These are phyloP conservation scores for Leucosporidium yakuticum DNA, from an alignment of 768 basidiomycete species.

Conservation along the genomic window DNA sequence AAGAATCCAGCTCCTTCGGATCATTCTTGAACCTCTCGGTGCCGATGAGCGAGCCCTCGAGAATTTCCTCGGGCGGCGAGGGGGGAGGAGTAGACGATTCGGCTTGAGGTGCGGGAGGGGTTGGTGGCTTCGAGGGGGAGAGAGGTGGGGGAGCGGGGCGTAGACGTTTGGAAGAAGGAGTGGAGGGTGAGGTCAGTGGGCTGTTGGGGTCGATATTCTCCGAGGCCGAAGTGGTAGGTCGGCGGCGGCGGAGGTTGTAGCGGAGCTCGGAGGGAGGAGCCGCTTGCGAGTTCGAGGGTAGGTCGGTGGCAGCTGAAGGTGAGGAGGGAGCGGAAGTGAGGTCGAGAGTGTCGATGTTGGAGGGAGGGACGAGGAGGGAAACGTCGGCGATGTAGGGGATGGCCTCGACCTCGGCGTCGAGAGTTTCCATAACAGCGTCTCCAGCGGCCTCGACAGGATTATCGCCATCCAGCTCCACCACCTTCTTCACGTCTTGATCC, in stretches of 20 bases:
- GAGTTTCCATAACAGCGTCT: background rate
- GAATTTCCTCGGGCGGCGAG: background rate
- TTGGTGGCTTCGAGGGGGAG: background rate
- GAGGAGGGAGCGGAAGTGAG: background rate
- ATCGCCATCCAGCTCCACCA: background rate
- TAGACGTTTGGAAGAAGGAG: background rate
- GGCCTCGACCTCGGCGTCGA: conserved; percentile 2
- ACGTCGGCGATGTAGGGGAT: conserved; percentile 17
- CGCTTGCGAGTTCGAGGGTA: conserved; percentile 13
- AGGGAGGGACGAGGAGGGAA: background rate
- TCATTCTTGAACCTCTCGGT: conserved; percentile 57
- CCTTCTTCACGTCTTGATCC: fast-evolving
- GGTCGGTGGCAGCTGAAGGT: background rate
- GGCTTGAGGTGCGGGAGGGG: conserved; percentile 1
- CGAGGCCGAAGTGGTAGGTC: background rate
- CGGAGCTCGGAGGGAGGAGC: background rate
- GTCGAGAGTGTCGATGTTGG: background rate
- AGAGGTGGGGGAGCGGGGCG: background rate
- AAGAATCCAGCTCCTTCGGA: conserved; percentile 51
- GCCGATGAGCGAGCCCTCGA: conserved; percentile 54
- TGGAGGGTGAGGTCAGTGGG: background rate
- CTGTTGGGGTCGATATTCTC: conserved; percentile 20
- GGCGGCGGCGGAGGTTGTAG: conserved; percentile 6
- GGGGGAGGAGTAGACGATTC: background rate
- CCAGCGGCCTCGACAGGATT: background rate